Evolutionary conservation across 495 filamentous ascomycete genomes (phyloP).

Genomic region (Chlorociboria aeruginascens): DNA sequence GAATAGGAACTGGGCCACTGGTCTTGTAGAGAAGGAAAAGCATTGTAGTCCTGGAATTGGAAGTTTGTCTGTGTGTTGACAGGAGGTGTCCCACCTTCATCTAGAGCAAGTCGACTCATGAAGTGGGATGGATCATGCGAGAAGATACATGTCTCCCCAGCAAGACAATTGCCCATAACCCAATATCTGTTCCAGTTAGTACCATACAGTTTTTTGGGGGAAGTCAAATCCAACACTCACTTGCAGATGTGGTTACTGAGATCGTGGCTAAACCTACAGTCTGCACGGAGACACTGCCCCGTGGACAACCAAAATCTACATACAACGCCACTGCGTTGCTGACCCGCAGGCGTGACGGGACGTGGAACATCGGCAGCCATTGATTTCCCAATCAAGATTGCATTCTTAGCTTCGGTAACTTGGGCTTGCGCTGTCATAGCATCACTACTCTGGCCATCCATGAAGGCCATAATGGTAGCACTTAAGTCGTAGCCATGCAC

Average conservation of each 20-base stretch:
- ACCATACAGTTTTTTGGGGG: constrained; percentile 1
- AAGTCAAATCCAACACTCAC: constrained; percentile 42
- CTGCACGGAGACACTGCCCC: constrained; percentile 83
- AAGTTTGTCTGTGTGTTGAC: constrained; percentile 48
- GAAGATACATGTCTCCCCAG: constrained; percentile 90
- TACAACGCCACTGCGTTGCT: constrained; percentile 68
- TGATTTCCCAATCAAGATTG: constrained; percentile 79
- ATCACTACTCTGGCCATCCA: constrained; percentile 46
- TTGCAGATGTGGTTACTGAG: constrained; percentile 95
- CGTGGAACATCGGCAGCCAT: constrained; percentile 58
- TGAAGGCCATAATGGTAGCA: constrained; percentile 75
- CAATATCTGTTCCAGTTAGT: constrained; percentile 59
- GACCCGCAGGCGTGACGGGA: constrained; percentile 58
- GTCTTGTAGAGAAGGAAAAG: constrained; percentile 70
- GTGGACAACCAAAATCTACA: constrained; percentile 94
- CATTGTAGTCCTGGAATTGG: constrained; percentile 75
- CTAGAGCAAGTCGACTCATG: constrained; percentile 54
- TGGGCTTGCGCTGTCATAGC: constrained; percentile 24
- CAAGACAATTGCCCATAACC: constrained; percentile 92
- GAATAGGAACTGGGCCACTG: constrained; percentile 45
- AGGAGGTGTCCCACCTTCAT: constrained; percentile 49
- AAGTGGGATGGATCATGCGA: constrained; percentile 86
- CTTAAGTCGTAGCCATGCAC: constrained; percentile 86
- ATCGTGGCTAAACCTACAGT: constrained; percentile 96
- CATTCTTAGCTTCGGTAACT: constrained; percentile 36